A percentile compares a stretch with the other conserved stretches of the same genome.
Evolutionary conservation across 1,284 basidiomycete genomes (phyloP).

Genomic region (Apiotrichum akiyoshidainum): DNA sequence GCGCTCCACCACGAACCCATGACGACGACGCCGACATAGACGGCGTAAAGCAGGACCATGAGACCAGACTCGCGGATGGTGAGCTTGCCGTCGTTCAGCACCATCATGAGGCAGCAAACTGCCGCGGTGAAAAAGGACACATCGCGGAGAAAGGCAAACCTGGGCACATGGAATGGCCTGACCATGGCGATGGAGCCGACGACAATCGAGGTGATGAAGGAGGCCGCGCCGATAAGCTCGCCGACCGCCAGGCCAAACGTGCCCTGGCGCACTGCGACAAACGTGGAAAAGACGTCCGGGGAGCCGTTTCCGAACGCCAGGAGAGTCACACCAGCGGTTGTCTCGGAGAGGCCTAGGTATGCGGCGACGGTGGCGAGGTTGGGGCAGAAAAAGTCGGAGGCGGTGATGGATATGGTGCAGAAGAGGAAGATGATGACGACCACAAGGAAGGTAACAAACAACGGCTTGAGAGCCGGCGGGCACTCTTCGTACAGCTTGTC

Average conservation of each 20-base stretch:
- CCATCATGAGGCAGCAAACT: conserved; percentile 67
- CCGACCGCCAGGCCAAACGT: conserved; percentile 89
- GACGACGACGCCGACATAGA: conserved; percentile 76
- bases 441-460: conserved; percentile 35
- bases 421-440: conserved; percentile 57
- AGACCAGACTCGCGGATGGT: conserved; percentile 67
- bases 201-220: conserved; percentile 93
- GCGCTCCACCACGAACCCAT: conserved; percentile 68
- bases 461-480: conserved; percentile 22
- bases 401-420: conserved; percentile 78
- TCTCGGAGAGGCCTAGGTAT: conserved; percentile 78
- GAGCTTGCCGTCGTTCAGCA: conserved; percentile 75
- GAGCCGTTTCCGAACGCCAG: conserved; percentile 91
- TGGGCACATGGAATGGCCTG: conserved; percentile 81
- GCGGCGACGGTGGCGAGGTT: conserved; percentile 83
- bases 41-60: conserved; percentile 71
- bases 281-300: conserved; percentile 90
- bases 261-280: conserved; percentile 80
- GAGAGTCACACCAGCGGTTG: conserved; percentile 87
- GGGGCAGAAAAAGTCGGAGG: conserved; percentile 92
- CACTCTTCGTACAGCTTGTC: conserved; percentile 5
- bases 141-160: conserved; percentile 80
- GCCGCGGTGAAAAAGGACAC: conserved; percentile 87
- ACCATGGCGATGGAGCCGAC: conserved; percentile 95
- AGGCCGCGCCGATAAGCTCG: conserved; percentile 89